phyloP scores from a whole-genome alignment of 306 rosid species.

The Alnus rubra region DNA sequence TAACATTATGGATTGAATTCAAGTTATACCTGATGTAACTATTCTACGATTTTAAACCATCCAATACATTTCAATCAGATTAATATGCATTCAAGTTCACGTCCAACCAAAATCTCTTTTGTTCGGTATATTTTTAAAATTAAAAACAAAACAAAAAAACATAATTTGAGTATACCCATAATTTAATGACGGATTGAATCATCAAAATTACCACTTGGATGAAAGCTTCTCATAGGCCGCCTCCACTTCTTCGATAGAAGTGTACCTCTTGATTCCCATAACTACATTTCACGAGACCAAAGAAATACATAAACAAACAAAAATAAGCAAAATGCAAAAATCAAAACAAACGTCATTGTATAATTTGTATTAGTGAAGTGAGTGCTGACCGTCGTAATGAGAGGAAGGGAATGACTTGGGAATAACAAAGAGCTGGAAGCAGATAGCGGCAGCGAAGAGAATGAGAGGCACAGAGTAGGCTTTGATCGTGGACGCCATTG shows the following conservation, averaged over 20 bases:
- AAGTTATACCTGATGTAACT: too few species aligned
- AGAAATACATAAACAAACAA: not conserved
- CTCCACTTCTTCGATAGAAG: slow-evolving; percentile 61
- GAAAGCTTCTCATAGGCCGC: slow-evolving; percentile 61
- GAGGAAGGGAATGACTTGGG: slow-evolving; percentile 85
- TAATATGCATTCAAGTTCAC: too few species aligned
- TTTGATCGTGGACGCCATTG: slow-evolving; percentile 54
- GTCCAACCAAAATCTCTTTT: too few species aligned
- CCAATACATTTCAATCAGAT: too few species aligned
- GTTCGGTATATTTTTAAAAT: not conserved
- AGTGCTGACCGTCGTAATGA: slow-evolving; percentile 65
- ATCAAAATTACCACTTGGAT: slow-evolving; percentile 50
- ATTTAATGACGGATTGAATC: not conserved
- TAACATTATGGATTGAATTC: too few species aligned
- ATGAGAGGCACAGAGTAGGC: slow-evolving; percentile 68
- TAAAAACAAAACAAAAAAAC: not conserved
- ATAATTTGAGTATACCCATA: not conserved
- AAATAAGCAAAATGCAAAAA: not conserved
- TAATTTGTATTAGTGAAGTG: not conserved
- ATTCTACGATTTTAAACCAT: too few species aligned
- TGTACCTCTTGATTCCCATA: slow-evolving; percentile 48
- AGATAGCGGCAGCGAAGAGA: slow-evolving; percentile 65
- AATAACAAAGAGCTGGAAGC: slow-evolving; percentile 72
- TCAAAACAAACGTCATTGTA: not conserved
- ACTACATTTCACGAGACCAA: slow-evolving; percentile 39